A percentile compares a stretch with the other conserved stretches of the same genome.
phyloP scores from a whole-genome alignment of 2,329 filamentous ascomycete species.

The Tolypocladium sp. region DNA sequence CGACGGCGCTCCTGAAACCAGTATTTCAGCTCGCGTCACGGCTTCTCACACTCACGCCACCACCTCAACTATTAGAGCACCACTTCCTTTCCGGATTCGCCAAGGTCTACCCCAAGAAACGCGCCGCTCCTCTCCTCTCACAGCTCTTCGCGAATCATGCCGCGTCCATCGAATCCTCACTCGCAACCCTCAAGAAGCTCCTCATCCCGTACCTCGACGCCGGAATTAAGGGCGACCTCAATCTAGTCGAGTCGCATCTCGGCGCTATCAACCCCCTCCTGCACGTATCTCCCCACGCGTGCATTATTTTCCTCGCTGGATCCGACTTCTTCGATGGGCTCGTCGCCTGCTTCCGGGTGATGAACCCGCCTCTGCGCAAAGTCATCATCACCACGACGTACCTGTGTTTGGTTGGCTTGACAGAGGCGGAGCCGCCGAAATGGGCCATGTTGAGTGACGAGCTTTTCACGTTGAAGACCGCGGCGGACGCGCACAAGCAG shows the following conservation, averaged over 20 bases:
- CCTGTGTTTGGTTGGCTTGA: conserved; percentile 62
- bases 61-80: conserved; percentile 50
- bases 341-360: conserved; percentile 53
- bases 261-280: conserved; percentile 55
- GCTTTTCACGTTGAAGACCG: conserved; percentile 68
- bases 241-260: conserved; percentile 44
- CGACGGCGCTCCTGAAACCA: conserved; percentile 45
- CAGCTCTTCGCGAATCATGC: conserved; percentile 43
- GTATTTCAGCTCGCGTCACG: conserved; percentile 56
- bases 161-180: conserved; percentile 38
- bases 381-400: conserved; percentile 66
- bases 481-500: conserved; percentile 54
- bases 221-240: conserved; percentile 45
- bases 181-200: conserved; percentile 51
- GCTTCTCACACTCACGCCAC: conserved; percentile 34
- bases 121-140: conserved; percentile 40
- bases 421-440: conserved; percentile 58
- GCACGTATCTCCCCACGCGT: conserved; percentile 47
- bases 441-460: conserved; percentile 72
- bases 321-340: conserved; percentile 82
- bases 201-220: conserved; percentile 56
- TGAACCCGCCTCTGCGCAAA: conserved; percentile 54
- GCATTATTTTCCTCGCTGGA: conserved; percentile 64
- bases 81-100: conserved; percentile 60
- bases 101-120: conserved; percentile 56